These are phyloP conservation scores for Terfezia claveryi DNA, from an alignment of 495 filamentous ascomycete genomes.

Conservation along the genomic window DNA sequence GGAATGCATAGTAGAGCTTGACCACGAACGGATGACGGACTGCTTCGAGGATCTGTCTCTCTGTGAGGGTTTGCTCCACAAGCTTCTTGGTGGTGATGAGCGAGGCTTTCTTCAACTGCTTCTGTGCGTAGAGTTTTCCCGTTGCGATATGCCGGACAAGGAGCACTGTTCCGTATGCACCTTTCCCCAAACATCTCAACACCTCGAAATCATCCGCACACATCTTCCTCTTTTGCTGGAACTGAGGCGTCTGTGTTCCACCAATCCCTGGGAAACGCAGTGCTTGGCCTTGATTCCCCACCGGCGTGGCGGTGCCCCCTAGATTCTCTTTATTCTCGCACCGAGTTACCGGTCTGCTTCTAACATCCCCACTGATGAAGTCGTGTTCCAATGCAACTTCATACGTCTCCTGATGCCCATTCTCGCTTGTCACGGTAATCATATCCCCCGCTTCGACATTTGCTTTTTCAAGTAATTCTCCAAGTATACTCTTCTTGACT, in stretches of 20 bases:
- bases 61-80: constrained; percentile 90
- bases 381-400: constrained; percentile 43
- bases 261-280: too few relatives aligned
- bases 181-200: constrained; percentile 89
- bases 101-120: constrained; percentile 93
- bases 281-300: background rate
- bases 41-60: constrained; percentile 79
- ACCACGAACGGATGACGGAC: constrained; percentile 93
- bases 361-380: constrained; percentile 37
- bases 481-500: background rate
- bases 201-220: constrained; percentile 73
- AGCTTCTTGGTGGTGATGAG: constrained; percentile 79
- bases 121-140: constrained; percentile 84
- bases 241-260: background rate
- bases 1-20: constrained; percentile 93
- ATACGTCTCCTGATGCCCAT: constrained; percentile 19
- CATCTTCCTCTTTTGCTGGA: constrained; percentile 38
- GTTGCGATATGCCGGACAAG: constrained; percentile 73
- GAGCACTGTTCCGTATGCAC: constrained; percentile 71
- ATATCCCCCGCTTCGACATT: background rate
- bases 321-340: background rate
- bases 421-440: background rate
- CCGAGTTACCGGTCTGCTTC: background rate
- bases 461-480: background rate
- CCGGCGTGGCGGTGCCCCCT: background rate